phyloP scores from a whole-genome alignment of 257 asterid species.

The Nicotiana tabacum region DNA sequence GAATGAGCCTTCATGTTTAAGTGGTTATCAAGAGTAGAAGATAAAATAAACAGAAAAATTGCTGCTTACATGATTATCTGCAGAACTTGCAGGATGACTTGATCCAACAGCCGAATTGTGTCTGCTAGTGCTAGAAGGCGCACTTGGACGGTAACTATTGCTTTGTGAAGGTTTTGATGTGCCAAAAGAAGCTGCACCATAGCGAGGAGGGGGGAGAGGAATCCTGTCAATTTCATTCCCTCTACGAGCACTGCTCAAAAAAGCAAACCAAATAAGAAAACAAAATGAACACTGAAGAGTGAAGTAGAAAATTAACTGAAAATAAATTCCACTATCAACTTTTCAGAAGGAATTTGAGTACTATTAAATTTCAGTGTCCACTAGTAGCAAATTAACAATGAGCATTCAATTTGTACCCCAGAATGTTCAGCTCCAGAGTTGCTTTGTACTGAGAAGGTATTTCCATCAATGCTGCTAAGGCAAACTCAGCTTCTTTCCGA shows the following conservation, averaged over 20 bases:
- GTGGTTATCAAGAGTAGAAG: not conserved
- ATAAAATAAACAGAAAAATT: not conserved
- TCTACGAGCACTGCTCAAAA: constrained; percentile 51
- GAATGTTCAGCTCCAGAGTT: constrained; percentile 78
- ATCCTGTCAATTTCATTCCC: constrained; percentile 66
- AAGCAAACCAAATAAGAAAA: constrained; percentile 14
- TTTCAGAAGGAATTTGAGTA: no score
- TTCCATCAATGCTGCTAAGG: constrained; percentile 93
- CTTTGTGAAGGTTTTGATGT: constrained; percentile 51
- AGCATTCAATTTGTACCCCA: constrained; percentile 46
- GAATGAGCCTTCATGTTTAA: constrained; percentile 1
- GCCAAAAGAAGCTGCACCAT: constrained; percentile 52
- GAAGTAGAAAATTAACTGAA: not conserved
- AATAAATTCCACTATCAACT: no score
- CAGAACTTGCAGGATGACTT: constrained; percentile 45
- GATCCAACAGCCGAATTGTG: constrained; percentile 24
- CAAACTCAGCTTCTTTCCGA: constrained; percentile 91
- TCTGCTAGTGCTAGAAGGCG: constrained; percentile 44
- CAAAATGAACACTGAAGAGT: not conserved
- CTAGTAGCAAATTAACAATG: not conserved
- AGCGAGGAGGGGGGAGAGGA: constrained; percentile 82
- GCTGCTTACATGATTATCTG: constrained; percentile 57
- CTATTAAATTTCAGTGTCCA: not conserved
- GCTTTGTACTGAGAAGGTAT: constrained; percentile 95
- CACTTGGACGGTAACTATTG: constrained; percentile 55